Evolutionary conservation across 768 basidiomycete species (phyloP), one percentile per base, ranked within the genome.

Genomic region (Pholiota microspora): DNA sequence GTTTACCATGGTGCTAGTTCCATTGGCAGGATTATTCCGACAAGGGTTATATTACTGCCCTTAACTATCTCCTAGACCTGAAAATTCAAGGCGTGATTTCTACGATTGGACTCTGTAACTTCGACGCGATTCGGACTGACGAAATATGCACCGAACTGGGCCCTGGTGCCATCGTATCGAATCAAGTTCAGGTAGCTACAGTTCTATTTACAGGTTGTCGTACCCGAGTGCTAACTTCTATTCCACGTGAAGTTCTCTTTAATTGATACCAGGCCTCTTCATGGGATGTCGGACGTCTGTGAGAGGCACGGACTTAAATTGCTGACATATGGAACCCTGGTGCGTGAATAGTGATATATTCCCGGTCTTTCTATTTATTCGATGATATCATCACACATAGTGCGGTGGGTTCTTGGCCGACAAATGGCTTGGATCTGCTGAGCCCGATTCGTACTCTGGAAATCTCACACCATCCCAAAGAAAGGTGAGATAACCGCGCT

Each of bases 331-430:
- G 92, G 91, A 15, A 89, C 91, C 0, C 68, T 93, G 60, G 91
- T 91, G 53, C 59, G 84, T 57, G 31, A 16, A 23, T 10, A 21
- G 25, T 44, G 31, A 16, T 29, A 15, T 18, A 47, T 49, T 48
- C 27, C 18, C 38, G n/a, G 23, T 12, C 24, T 27, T 8, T 40
- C 9, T 23, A 34, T 23, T 45, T 18, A 34, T 36, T 21, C 21
- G 29, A 45, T 53, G 48, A 28, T 48, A 47, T 50, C 46, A 31
- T 46, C 7, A 49, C n/a, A n/a, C 45, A 0, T 63, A 93, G 91
- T 92, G 91, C 61, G 91, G 91, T 7, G 91, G 90, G 3, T 91
- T 93, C 64, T 75, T 93, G 40, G 73, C 89, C 2, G 89, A 92
- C 65, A 79, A 78, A 55, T 93, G 89, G 89, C 73, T 93, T 12